A percentile compares a stretch with the other conserved stretches of the same genome.
phyloP scores from a whole-genome alignment of 202 grass and related monocot species.

The Musa balbisiana region DNA sequence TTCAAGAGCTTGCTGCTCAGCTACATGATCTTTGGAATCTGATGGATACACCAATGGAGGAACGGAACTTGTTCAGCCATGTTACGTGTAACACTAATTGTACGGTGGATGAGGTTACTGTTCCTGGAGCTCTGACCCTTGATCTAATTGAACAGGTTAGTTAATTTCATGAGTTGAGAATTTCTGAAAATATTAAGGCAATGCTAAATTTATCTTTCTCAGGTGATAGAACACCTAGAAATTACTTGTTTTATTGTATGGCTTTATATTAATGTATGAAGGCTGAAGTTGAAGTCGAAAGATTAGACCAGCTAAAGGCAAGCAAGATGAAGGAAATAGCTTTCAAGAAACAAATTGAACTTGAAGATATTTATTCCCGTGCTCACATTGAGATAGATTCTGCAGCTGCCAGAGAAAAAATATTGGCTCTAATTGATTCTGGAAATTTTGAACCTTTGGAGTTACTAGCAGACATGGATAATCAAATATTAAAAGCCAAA shows the following conservation, averaged over 20 bases:
- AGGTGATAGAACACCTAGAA: no score
- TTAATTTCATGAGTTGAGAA: constrained; percentile 8
- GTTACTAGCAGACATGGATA: constrained; percentile 75
- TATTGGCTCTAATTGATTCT: constrained; percentile 66
- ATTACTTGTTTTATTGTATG: no score
- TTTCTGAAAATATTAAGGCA: not conserved
- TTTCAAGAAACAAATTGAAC: constrained; percentile 74
- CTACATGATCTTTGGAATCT: constrained; percentile 85
- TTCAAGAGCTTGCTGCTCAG: constrained; percentile 76
- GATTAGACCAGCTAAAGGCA: constrained; percentile 81
- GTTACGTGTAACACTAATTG: constrained; percentile 55
- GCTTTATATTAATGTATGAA: constrained; percentile 18
- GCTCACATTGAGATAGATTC: constrained; percentile 66
- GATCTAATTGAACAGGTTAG: constrained; percentile 73
- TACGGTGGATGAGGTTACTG: constrained; percentile 56
- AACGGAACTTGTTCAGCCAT: constrained; percentile 50
- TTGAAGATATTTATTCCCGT: constrained; percentile 80
- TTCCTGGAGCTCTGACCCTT: constrained; percentile 61
- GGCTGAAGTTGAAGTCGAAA: constrained; percentile 75
- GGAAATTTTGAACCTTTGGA: constrained; percentile 71
- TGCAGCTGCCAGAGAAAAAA: constrained; percentile 55
- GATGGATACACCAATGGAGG: constrained; percentile 63
- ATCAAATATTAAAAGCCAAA: constrained; percentile 71
- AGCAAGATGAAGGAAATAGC: constrained; percentile 96
- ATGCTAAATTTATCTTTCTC: no score